These are phyloP conservation scores for Ocimum tenuiflorum DNA, from an alignment of 257 asterid species.

Conservation along the genomic window DNA sequence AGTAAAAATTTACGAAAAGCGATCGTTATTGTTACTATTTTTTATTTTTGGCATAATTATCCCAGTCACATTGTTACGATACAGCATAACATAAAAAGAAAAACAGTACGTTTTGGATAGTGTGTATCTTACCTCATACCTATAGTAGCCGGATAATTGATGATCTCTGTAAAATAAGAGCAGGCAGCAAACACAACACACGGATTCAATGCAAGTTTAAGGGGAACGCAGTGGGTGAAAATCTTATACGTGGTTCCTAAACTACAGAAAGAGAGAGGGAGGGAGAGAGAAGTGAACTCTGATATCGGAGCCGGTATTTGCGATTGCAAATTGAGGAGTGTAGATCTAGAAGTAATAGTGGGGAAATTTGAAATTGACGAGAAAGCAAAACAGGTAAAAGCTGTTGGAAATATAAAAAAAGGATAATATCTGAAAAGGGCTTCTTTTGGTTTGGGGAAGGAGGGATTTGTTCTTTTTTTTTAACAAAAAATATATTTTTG, in stretches of 20 bases:
- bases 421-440: too few relatives aligned
- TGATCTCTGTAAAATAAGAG: conserved; percentile 44
- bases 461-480: too few relatives aligned
- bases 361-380: conserved; percentile 28
- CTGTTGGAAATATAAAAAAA: background rate
- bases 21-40: background rate
- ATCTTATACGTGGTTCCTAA: background rate
- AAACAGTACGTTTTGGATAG: background rate
- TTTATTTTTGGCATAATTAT: background rate
- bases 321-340: conserved; percentile 16
- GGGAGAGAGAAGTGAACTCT: conserved; percentile 27
- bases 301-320: conserved; percentile 56
- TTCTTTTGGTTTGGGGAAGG: too few relatives aligned
- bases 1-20: background rate
- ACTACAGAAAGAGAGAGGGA: background rate
- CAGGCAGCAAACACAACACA: background rate
- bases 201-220: background rate
- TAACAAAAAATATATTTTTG: too few relatives aligned
- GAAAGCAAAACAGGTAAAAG: background rate
- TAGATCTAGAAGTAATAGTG: conserved; percentile 29
- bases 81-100: background rate
- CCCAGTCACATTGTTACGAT: background rate
- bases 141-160: conserved; percentile 35
- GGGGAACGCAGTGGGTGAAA: conserved; percentile 9
- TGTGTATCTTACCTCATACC: conserved; percentile 64